Percentiles rank a stretch among this genome's conserved stretches.
These are phyloP conservation scores for Cryphonectria radicalis DNA, from an alignment of 2,329 filamentous ascomycete genomes.

Conservation along the genomic window DNA sequence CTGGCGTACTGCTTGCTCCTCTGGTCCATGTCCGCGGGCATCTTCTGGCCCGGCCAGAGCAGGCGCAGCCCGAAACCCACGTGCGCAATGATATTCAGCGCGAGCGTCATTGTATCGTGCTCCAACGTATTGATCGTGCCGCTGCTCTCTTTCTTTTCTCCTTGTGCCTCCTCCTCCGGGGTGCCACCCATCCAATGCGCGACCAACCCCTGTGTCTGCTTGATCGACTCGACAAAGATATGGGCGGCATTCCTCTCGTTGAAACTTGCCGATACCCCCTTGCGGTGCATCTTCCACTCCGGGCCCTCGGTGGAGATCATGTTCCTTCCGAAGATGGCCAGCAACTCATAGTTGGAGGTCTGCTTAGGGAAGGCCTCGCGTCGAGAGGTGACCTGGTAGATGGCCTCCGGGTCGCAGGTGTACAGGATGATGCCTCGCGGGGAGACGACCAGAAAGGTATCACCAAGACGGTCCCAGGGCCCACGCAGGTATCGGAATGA, in stretches of 20 bases:
- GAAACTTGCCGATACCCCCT: slow-evolving; percentile 72
- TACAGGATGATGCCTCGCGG: slow-evolving; percentile 58
- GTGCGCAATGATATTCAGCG: slow-evolving; percentile 62
- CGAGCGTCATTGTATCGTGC: slow-evolving; percentile 67
- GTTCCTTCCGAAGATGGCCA: slow-evolving; percentile 73
- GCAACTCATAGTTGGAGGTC: slow-evolving; percentile 58
- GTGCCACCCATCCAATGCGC: slow-evolving; percentile 56
- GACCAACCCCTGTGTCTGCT: slow-evolving; percentile 67
- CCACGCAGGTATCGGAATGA: slow-evolving; percentile 58
- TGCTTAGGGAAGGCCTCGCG: slow-evolving; percentile 76
- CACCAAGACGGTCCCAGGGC: slow-evolving; percentile 62
- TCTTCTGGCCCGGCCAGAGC: slow-evolving; percentile 65
- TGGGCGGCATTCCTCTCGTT: slow-evolving; percentile 74
- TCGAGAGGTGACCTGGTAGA: slow-evolving; percentile 67
- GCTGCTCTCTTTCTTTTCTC: slow-evolving; percentile 37
- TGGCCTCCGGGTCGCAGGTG: slow-evolving; percentile 66
- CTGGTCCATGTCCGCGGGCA: slow-evolving; percentile 48
- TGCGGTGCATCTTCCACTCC: slow-evolving; percentile 74
- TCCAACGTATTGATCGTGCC: slow-evolving; percentile 60
- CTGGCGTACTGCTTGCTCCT: slow-evolving; percentile 54
- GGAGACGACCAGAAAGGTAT: slow-evolving; percentile 68
- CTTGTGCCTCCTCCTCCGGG: slow-evolving; percentile 34
- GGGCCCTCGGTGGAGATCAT: slow-evolving; percentile 71
- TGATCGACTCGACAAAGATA: slow-evolving; percentile 64
- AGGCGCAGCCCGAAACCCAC: slow-evolving; percentile 72